These are phyloP conservation scores for Globisporangium apiculatum DNA, from an alignment of 352 stramenopile genomes.

Conservation along the genomic window DNA sequence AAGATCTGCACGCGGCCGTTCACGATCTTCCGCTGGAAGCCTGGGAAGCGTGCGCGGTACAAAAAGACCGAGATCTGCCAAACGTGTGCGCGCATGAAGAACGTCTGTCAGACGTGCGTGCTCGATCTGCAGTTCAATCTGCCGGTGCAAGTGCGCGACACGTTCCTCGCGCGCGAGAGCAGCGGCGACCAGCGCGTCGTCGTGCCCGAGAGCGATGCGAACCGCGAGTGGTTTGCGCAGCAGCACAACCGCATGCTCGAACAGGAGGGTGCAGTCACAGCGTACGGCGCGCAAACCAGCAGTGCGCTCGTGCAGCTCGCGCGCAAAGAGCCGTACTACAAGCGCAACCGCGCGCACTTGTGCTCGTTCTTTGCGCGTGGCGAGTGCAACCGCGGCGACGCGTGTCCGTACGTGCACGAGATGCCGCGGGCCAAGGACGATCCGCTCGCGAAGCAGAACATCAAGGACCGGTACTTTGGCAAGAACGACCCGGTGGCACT, in stretches of 20 bases:
- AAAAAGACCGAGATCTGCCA: slow-evolving; percentile 99
- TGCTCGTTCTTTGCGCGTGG: slow-evolving; percentile 94
- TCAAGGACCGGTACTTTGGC: slow-evolving; percentile 92
- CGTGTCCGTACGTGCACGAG: slow-evolving; percentile 94
- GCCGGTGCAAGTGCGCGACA: slow-evolving; percentile 92
- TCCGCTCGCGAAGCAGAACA: slow-evolving; percentile 94
- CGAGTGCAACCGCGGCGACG: slow-evolving; percentile 90
- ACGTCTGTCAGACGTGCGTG: slow-evolving; percentile 98
- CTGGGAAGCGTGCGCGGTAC: slow-evolving; percentile 94
- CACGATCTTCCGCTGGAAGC: slow-evolving; percentile 98
- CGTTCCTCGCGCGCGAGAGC: slow-evolving; percentile 63
- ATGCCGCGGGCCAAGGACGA: slow-evolving; percentile 91
- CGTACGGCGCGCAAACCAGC: slow-evolving; percentile 74
- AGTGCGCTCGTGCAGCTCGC: slow-evolving; percentile 81
- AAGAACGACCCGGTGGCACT: slow-evolving; percentile 91
- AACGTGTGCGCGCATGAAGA: slow-evolving; percentile 98
- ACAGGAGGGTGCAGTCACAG: slow-evolving; percentile 81
- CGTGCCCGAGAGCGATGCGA: slow-evolving; percentile 91
- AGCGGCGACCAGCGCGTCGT: slow-evolving; percentile 41
- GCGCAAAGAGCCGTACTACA: slow-evolving; percentile 87
- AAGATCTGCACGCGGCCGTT: slow-evolving; percentile 98
- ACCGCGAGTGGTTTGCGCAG: slow-evolving; percentile 93
- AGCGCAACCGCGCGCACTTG: slow-evolving; percentile 87
- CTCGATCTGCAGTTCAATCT: slow-evolving; percentile 98
- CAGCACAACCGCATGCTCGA: slow-evolving; percentile 89